Conservation (phyloP, 2,329 filamentous ascomycete species). For the Apiospora saccharicola region DNA sequence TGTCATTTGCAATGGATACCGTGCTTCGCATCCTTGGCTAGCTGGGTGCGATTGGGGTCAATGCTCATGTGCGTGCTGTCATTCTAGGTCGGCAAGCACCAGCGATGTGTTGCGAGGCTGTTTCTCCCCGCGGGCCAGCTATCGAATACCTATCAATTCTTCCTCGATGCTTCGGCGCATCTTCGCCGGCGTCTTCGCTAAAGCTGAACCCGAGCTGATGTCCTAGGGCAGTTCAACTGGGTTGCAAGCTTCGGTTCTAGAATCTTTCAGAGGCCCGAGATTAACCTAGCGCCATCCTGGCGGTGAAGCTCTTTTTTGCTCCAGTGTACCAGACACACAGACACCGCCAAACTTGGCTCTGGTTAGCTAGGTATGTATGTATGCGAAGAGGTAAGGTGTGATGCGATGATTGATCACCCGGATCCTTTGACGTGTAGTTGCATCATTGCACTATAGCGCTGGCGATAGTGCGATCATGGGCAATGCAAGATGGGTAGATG, state of each 20-base stretch:
- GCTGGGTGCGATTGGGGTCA: background rate
- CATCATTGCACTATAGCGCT: background rate
- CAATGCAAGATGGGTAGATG: slow-evolving; percentile 14
- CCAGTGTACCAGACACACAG: slow-evolving; percentile 2
- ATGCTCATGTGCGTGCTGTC: background rate
- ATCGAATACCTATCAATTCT: background rate
- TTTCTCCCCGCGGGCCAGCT: background rate
- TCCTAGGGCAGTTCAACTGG: background rate
- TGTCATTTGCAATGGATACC: background rate
- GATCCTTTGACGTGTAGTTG: background rate
- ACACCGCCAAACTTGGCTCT: slow-evolving; percentile 8
- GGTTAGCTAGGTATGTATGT: background rate
- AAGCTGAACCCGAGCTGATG: slow-evolving; percentile 15
- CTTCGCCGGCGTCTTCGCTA: background rate
- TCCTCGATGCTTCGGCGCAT: background rate
- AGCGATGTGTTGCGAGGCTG: slow-evolving; percentile 1
- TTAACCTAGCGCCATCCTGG: slow-evolving; percentile 15
- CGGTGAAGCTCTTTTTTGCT: slow-evolving; percentile 11
- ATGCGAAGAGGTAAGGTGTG: background rate
- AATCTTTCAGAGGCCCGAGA: slow-evolving; percentile 13
- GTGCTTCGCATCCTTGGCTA: background rate
- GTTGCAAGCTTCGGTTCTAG: slow-evolving; percentile 14
- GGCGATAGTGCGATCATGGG: background rate
- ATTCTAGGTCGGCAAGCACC: background rate
- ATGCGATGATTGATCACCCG: slow-evolving; percentile 7